Evolutionary conservation across 2,329 filamentous ascomycete species (phyloP), one percentile per base, ranked within the genome.

Genomic region (Neopestalotiopsis sp.): DNA sequence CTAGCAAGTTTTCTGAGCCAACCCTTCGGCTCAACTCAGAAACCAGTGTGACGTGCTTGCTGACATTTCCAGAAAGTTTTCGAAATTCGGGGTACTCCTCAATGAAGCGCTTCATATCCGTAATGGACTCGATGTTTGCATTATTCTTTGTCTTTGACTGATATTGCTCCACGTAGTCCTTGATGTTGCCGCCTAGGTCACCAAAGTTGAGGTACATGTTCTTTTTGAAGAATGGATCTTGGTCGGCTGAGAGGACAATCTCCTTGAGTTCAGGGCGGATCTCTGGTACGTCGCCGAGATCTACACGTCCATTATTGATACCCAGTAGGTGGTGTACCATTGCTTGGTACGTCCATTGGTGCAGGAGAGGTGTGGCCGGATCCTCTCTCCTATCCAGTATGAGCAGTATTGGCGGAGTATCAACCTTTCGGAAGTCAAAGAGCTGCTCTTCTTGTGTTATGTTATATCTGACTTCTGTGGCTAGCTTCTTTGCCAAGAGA

Each of bases 131-230:
- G 70, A 99, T 95, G 77, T 97, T 96, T 79, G 94, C 93, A 75
- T 91, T 97, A 75, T 92, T 97, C 78, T 98, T 95, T n/a, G 95
- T 97, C 79, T 97, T 98, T 13, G 93, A 94, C 75, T 98, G 96
- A 77, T 98, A 99, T 78, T 98, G 96, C 78, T 97, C 95, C 67
- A 99, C 96, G 75, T 99, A 99, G 68, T 98, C 95, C 80, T 98
- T 98, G 78, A 98, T 97, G 74, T 97, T 98, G 56, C 95, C 93
- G 12, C 96, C 95, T 5, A 99, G 87, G 74, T 98, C 95, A 67
- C 95, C 95, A 80, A 98, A 99, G 79, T 98, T 98, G 76, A 97
- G 89, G 74, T 95, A 98, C 95, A 98, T 98, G 81, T 98, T 98
- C 84, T 98, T 98, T 81, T 88, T 98, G 85, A 99, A 99, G 83